Evolutionary conservation across 495 filamentous ascomycete species (phyloP).

Genomic region (Tuber calosporum): DNA sequence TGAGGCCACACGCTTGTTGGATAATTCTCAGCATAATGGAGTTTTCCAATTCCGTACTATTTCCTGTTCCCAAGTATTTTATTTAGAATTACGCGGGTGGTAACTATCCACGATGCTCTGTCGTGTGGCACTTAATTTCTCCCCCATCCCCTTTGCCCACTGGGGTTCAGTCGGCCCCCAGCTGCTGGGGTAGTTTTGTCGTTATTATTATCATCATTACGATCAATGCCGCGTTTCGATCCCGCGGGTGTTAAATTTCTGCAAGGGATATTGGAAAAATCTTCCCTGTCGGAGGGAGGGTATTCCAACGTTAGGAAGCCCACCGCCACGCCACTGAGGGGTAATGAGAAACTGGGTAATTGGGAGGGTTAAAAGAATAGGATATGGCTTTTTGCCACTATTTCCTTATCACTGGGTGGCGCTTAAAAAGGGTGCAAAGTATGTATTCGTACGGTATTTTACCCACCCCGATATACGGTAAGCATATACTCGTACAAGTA

Average conservation of each 20-base stretch:
- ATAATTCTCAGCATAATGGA: neutral
- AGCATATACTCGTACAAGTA: neutral
- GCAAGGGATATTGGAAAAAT: neutral
- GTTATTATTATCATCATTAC: too few species aligned
- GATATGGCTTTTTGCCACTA: neutral
- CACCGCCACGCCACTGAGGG: too few species aligned
- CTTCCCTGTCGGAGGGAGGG: neutral
- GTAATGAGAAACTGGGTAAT: neutral
- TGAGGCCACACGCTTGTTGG: neutral
- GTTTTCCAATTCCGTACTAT: neutral
- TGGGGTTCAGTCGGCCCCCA: neutral
- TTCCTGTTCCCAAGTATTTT: neutral
- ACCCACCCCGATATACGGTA: neutral
- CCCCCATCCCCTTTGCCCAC: neutral
- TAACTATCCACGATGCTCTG: neutral
- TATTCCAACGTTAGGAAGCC: neutral
- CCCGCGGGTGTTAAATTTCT: neutral
- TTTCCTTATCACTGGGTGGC: neutral
- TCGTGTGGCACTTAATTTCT: neutral
- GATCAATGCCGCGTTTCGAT: neutral
- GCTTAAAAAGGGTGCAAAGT: neutral
- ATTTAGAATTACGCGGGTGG: neutral
- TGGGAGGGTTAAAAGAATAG: neutral
- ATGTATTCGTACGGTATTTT: neutral
- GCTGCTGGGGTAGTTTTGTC: neutral